A percentile compares a stretch with the other conserved stretches of the same genome.
Conservation (phyloP, 768 basidiomycete genomes). For the Tephrocybe rancida region DNA sequence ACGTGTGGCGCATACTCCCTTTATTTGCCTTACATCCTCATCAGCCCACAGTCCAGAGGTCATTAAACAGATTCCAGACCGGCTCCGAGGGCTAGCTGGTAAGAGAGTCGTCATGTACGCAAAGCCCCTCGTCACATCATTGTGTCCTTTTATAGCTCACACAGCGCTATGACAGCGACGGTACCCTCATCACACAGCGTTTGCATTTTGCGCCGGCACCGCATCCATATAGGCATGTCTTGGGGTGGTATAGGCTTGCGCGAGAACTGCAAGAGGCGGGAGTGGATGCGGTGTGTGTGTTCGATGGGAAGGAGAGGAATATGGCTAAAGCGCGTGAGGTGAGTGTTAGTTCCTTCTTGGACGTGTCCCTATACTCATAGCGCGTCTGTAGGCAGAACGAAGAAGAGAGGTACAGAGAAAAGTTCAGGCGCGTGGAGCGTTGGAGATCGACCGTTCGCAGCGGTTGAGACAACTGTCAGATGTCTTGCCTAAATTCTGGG, state of each 20-base stretch:
- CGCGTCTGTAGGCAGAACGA: slow-evolving; percentile 48
- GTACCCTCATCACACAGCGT: slow-evolving; percentile 82
- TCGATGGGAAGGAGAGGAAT: slow-evolving; percentile 73
- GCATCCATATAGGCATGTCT: slow-evolving; percentile 67
- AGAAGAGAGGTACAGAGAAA: slow-evolving; percentile 52
- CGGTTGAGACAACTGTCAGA: slow-evolving; percentile 49
- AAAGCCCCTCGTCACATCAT: slow-evolving; percentile 7
- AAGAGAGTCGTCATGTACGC: slow-evolving; percentile 77
- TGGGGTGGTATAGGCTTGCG: slow-evolving; percentile 77
- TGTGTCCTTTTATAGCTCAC: slow-evolving; percentile 8
- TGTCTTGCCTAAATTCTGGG: slow-evolving; percentile 39
- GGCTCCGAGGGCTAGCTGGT: slow-evolving; percentile 61
- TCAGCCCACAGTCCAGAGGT: slow-evolving; percentile 58
- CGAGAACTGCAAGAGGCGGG: slow-evolving; percentile 59
- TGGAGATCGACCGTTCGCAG: slow-evolving; percentile 60
- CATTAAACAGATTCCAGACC: slow-evolving; percentile 62
- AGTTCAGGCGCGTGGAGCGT: slow-evolving; percentile 49
- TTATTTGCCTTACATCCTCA: not conserved
- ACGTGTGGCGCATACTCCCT: not conserved
- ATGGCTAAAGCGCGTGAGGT: slow-evolving; percentile 76
- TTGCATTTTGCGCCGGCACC: slow-evolving; percentile 72
- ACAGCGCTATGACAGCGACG: slow-evolving; percentile 56
- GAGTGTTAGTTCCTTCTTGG: slow-evolving; percentile 11
- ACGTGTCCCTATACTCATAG: not conserved
- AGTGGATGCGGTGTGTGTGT: slow-evolving; percentile 73